Base-by-base conservation (phyloP, 192 early-diverging fungal genomes). In the Lobosporangium transversale region DNA sequence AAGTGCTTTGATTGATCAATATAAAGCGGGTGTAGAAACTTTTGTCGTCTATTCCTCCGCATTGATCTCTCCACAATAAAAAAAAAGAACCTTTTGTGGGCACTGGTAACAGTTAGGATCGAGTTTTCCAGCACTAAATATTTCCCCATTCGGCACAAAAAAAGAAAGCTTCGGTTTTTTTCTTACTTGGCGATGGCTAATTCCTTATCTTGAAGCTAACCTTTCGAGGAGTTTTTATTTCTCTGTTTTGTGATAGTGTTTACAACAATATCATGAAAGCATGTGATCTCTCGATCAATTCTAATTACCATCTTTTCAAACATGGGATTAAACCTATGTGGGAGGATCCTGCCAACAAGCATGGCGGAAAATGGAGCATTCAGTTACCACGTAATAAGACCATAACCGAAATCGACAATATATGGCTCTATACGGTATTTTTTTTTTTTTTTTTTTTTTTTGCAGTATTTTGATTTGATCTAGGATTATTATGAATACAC, bases 241-340 rank as follows among this genome's bases (percentile, higher is more conserved):
- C 21, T 58, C 36, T 30, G 30, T 40, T n/a, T n/a, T n/a, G n/a
- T n/a, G n/a, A 58, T 74, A 74, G 70, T 53, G 70, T 95, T 7
- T 92, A 91, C 85, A 96, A 96, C 89, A 94, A 94, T 73, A 86
- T 97, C 48, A 82, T 91, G 57, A 89, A 89, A 58, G 87, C 92
- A 3, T 85, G 85, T 24, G 87, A 92, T 29, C 80, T 96, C 53
- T 82, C 87, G 18, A 79, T 85, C 55, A 92, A 89, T 47, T 88
- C 94, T 50, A 97, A 99, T 85, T 97, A 95, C 79, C 95, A 97
- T 60, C 69, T 98, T 58, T 98, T 98, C 87, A 94, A 95, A 82
- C 83, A 92, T 50, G 95, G 95, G 21, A 84, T 97, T 59, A 87
- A 89, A 78, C 97, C 96, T 10, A 90, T 91, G 88, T 97, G 97